Base-by-base conservation (phyloP, 345 rosid species). In the Kernera saxatilis region DNA sequence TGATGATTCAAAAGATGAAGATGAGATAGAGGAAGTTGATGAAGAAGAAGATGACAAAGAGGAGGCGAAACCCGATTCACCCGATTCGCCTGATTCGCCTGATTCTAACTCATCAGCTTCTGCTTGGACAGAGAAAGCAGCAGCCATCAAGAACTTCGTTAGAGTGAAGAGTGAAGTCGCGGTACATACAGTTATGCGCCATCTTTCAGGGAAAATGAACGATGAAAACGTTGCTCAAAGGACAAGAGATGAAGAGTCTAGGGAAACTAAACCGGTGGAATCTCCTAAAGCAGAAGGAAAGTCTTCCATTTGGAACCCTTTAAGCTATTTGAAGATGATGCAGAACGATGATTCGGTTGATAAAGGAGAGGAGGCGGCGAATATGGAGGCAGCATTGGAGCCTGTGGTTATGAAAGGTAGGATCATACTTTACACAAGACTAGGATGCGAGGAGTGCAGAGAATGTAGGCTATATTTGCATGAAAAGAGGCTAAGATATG, bases 61-160 rank as follows among this genome's bases (percentile, higher is more conserved):
- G 58, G 65, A 76, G 60, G 76, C 76, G 15, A 83, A 84, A 64
- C 86, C 84, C 81, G n/a, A n/a, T n/a, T n/a, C n/a, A n/a, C n/a
- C n/a, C n/a, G n/a, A n/a, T n/a, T n/a, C n/a, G n/a, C 46, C 58
- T 11, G 71, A 25, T 23, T 79, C 80, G 18, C 58, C 55, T 30
- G 86, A 78, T 69, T 67, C 69, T 67, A 81, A 46, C 58, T 39
- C 79, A 27, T 77, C 71, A 45, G 80, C 79, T 39, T 78, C 84
- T 70, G 80, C 35, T 18, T 84, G 87, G 94, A 88, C 96, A 18
- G 89, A 81, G 72, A 92, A 84, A 84, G 95, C 91, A 37, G 76
- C 58, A 51, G 82, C 84, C 15, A 69, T 92, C 60, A 85, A 81
- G 83, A 84, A 84, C 52, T 82, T 86, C 63, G 94, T 92, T 55